phyloP scores from a whole-genome alignment of 1,284 basidiomycete genomes.

The Tilletia setariae region DNA sequence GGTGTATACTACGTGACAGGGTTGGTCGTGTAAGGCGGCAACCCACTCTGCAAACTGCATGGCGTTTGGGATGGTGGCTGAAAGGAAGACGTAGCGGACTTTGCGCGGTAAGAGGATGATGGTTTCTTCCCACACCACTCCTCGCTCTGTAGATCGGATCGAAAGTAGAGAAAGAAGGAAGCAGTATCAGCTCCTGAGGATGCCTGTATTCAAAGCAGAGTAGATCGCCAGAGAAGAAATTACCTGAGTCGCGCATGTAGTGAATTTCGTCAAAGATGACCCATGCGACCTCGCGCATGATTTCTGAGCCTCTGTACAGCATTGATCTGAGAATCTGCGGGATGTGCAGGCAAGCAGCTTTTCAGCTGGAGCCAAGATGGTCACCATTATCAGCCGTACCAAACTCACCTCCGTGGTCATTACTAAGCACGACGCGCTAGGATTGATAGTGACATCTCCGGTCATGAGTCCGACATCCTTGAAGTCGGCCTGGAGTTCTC shows the following conservation, averaged over 20 bases:
- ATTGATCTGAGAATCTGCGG: conserved; percentile 91
- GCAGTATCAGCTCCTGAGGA: too few species aligned
- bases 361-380: not conserved
- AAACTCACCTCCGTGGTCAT: conserved; percentile 90
- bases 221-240: conserved; percentile 24
- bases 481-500: conserved; percentile 94
- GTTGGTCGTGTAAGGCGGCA: conserved; percentile 92
- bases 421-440: conserved; percentile 90
- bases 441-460: conserved; percentile 99
- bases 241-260: conserved; percentile 93
- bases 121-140: conserved; percentile 70
- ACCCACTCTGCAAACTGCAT: conserved; percentile 99
- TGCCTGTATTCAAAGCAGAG: too few species aligned
- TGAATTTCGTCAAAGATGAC: conserved; percentile 99
- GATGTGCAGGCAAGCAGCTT: not conserved
- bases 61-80: conserved; percentile 99
- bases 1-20: conserved; percentile 98
- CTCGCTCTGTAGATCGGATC: conserved; percentile 55
- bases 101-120: conserved; percentile 94
- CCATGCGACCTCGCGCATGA: conserved; percentile 99
- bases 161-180: too few species aligned
- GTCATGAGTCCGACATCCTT: conserved; percentile 99
- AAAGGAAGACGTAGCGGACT: conserved; percentile 96
- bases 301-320: conserved; percentile 96
- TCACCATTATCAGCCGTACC: not conserved